Evolutionary conservation across 805 yeast species (phyloP), one percentile per base, ranked within the genome.

Genomic region (Lipomyces mesembrius): DNA sequence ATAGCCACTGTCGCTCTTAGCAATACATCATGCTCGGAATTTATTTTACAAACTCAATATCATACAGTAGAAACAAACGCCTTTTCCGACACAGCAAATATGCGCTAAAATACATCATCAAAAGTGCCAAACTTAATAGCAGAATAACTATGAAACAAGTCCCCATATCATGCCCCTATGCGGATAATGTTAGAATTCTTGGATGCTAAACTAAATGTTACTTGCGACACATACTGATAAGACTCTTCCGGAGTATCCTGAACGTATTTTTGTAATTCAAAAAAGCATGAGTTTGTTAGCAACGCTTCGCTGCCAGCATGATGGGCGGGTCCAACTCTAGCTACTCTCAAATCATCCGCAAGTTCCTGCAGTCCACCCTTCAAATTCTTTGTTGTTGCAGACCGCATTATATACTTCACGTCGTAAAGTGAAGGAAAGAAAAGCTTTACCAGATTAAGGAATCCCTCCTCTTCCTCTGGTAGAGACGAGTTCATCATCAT

Each of bases 371-470:
- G 63, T 74, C 74, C 62, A 74, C 76, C 71, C 72, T 77, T 74
- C 35, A 72, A 35, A 46, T 53, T 61, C 49, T 73, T 69, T 12
- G 60, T 53, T 25, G 67, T 63, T 69, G 76, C 77, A 53, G 78
- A 71, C 64, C 79, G 78, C 65, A 77, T 77, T 37, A 80, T 76
- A 66, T 76, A 74, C 77, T 94, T 95, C 75, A 95, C 85, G 75
- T 94, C 99, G 77, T 85, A 92, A 61, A 90, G 84, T 65, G 84
- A 87, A 22, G 97, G 97, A 81, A 95, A 91, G 77, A 85, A 91
- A 59, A 85, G 81, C 51, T 83, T 77, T 54, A 92, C 82, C 84
- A 92, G 87, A 82, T 86, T 81, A 68, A 87, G 83, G 74, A 92
- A 94, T 49, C 89, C 97, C 53, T 85, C 85, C 76, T 90, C 93